phyloP scores from a whole-genome alignment of 1,284 basidiomycete genomes.

The Ustilago shanxiensis region DNA sequence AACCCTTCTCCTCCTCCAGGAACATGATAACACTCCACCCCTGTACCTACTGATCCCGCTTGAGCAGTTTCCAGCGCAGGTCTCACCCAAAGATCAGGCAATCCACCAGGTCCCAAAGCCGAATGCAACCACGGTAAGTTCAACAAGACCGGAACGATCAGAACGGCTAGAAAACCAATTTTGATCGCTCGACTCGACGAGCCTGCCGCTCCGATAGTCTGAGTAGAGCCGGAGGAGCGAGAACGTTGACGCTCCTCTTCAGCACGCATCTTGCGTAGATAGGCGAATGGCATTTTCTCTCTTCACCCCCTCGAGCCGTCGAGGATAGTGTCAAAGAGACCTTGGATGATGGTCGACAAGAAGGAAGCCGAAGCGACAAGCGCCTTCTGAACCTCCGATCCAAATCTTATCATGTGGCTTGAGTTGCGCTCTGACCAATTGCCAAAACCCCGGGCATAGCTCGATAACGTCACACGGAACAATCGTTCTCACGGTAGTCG shows the following conservation, averaged over 20 bases:
- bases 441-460: neutral
- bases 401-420: neutral
- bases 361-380: no score
- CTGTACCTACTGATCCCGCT: neutral
- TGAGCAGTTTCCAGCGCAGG: no score
- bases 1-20: neutral
- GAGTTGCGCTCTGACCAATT: neutral
- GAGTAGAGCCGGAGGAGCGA: neutral
- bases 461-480: no score
- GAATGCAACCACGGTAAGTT: constrained; percentile 34
- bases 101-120: constrained; percentile 13
- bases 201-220: neutral
- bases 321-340: neutral
- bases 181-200: constrained; percentile 10
- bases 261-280: constrained; percentile 20
- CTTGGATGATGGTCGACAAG: constrained; percentile 1
- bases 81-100: constrained; percentile 39
- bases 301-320: neutral
- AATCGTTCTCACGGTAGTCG: no score
- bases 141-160: constrained; percentile 20
- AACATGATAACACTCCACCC: constrained; percentile 7
- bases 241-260: neutral
- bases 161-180: constrained; percentile 6
- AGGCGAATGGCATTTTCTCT: constrained; percentile 23
- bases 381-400: neutral